These are phyloP conservation scores for Penicillium sp. DNA, from an alignment of 2,329 filamentous ascomycete species.

Conservation along the genomic window DNA sequence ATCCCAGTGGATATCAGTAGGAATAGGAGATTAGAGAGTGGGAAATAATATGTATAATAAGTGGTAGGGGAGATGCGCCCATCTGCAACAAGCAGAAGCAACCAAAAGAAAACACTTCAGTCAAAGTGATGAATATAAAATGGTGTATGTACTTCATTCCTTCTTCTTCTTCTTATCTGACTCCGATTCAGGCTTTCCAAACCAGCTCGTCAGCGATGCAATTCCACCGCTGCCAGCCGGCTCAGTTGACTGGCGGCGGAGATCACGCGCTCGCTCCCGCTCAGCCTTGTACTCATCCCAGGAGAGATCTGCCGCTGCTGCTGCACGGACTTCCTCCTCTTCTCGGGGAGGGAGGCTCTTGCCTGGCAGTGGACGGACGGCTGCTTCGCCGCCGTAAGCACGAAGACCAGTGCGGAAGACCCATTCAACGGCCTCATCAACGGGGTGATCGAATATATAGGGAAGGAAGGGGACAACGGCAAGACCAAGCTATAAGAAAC, in stretches of 20 bases:
- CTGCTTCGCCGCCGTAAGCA: constrained; percentile 63
- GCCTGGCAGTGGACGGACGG: constrained; percentile 43
- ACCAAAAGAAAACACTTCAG: background rate
- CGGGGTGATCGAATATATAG: constrained; percentile 82
- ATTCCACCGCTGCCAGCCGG: background rate
- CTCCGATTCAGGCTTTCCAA: constrained; percentile 10
- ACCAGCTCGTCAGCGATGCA: constrained; percentile 11
- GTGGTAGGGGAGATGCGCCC: constrained; percentile 1
- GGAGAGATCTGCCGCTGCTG: constrained; percentile 21
- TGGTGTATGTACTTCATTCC: constrained; percentile 10
- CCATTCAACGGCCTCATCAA: constrained; percentile 90
- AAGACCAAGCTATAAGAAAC: constrained; percentile 55
- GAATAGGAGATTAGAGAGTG: background rate
- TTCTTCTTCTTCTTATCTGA: constrained; percentile 23
- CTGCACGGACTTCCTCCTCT: background rate
- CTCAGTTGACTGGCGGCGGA: constrained; percentile 18
- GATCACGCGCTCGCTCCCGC: constrained; percentile 27
- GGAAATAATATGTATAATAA: constrained; percentile 14
- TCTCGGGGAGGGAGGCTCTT: constrained; percentile 11
- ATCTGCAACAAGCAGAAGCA: background rate
- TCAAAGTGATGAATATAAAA: background rate
- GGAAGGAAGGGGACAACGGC: constrained; percentile 79
- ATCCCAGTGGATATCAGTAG: constrained; percentile 5
- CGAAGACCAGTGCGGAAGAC: constrained; percentile 79
- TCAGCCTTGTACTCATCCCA: constrained; percentile 39